A percentile compares a stretch with the other conserved stretches of the same genome.
Evolutionary conservation across 164 flowering plant genomes (phyloP).

Genomic region (Vitis labrusca): DNA sequence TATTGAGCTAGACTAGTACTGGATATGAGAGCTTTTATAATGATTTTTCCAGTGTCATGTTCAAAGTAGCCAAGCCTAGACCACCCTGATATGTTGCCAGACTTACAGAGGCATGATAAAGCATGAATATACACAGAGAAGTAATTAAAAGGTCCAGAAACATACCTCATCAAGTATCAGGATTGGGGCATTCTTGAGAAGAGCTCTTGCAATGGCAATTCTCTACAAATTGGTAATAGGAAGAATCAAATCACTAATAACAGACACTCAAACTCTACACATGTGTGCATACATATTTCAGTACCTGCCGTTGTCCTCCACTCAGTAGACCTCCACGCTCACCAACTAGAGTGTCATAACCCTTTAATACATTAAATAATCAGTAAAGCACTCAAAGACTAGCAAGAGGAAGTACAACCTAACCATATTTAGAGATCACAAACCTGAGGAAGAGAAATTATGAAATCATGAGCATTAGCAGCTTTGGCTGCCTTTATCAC

Average conservation of each 20-base stretch:
- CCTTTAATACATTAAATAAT: conserved; percentile 41
- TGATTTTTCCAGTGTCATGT: not conserved
- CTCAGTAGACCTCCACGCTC: conserved; percentile 94
- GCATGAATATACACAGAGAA: not conserved
- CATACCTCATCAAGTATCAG: conserved; percentile 90
- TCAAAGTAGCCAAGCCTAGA: not conserved
- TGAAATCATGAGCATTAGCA: conserved; percentile 97
- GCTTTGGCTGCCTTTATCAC: conserved; percentile 94
- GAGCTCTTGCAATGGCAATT: conserved; percentile 93
- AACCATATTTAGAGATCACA: not conserved
- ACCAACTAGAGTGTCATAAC: conserved; percentile 93
- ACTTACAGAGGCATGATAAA: too few species aligned
- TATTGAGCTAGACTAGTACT: too few species aligned
- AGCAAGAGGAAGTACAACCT: not conserved
- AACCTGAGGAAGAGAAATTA: conserved; percentile 94
- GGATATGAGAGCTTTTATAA: too few species aligned
- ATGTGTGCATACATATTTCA: too few species aligned
- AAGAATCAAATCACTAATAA: conserved; percentile 4
- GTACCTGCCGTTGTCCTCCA: conserved; percentile 98
- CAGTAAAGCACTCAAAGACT: not conserved
- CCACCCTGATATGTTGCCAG: too few species aligned
- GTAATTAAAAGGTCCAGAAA: not conserved
- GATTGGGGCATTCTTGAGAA: conserved; percentile 90
- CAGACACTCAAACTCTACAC: too few species aligned
- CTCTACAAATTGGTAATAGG: conserved; percentile 54